phyloP scores from a whole-genome alignment of 192 early-diverging fungal species.

The Coemansia sp. region DNA sequence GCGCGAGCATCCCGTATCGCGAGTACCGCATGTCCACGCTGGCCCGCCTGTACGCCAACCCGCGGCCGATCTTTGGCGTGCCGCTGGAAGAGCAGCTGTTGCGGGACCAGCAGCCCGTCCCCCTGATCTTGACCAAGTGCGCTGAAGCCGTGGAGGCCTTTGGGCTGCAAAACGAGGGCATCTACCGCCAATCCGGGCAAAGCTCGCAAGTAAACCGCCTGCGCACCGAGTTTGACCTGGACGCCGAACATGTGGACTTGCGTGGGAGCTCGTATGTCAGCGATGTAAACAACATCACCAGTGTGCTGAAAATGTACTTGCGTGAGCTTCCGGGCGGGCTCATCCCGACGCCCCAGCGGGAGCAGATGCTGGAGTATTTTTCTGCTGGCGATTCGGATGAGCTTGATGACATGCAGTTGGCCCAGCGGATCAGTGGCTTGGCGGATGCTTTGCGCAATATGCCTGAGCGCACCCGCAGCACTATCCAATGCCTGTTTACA shows the following conservation, averaged over 20 bases:
- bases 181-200: slow-evolving; percentile 88
- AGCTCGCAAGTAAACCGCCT: slow-evolving; percentile 73
- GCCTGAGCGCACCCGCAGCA: slow-evolving; percentile 79
- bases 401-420: slow-evolving; percentile 25
- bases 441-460: slow-evolving; percentile 58
- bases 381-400: slow-evolving; percentile 9
- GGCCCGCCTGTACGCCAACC: slow-evolving; percentile 64
- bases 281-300: slow-evolving; percentile 82
- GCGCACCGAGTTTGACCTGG: slow-evolving; percentile 70
- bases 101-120: slow-evolving; percentile 71
- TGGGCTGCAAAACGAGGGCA: slow-evolving; percentile 72
- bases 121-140: slow-evolving; percentile 76
- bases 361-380: slow-evolving; percentile 21
- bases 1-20: slow-evolving; percentile 38
- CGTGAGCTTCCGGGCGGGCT: slow-evolving; percentile 91
- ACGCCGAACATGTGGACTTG: slow-evolving; percentile 66
- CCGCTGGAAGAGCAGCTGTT: slow-evolving; percentile 66
- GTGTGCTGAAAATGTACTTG: slow-evolving; percentile 91
- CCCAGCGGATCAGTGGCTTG: slow-evolving; percentile 30
- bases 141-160: slow-evolving; percentile 79
- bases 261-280: slow-evolving; percentile 56
- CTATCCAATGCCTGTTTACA: slow-evolving; percentile 72
- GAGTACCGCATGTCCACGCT: slow-evolving; percentile 46
- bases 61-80: slow-evolving; percentile 81
- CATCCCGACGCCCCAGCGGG: slow-evolving; percentile 58